These are phyloP conservation scores for Phytophthora cactorum DNA, from an alignment of 352 stramenopile species.

Conservation along the genomic window DNA sequence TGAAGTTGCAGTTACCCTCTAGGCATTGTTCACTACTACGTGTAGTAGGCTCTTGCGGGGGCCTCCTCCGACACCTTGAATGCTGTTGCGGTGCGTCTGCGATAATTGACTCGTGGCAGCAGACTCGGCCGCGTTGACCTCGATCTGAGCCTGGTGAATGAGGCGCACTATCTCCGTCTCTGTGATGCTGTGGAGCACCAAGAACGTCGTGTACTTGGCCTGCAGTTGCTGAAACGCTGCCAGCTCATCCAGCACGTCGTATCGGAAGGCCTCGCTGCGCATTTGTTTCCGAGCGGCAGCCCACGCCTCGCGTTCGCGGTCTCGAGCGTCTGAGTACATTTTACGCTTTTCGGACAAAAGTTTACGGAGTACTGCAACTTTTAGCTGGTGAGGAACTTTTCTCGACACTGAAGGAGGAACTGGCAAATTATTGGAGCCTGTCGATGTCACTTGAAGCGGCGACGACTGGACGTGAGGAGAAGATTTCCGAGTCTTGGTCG, in stretches of 20 bases:
- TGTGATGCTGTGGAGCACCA: slow-evolving; percentile 66
- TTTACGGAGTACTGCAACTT: slow-evolving; percentile 57
- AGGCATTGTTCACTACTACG: no score
- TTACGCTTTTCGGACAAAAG: slow-evolving; percentile 70
- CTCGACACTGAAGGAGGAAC: slow-evolving; percentile 25
- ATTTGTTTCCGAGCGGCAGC: slow-evolving; percentile 51
- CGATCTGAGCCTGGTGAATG: slow-evolving; percentile 52
- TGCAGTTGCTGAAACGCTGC: slow-evolving; percentile 67
- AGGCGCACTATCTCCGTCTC: slow-evolving; percentile 67
- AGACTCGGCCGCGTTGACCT: slow-evolving; percentile 16
- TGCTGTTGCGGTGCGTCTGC: no score
- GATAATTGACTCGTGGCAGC: background rate
- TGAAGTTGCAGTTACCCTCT: no score
- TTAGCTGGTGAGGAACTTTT: slow-evolving; percentile 62
- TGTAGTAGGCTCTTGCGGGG: no score
- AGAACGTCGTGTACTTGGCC: slow-evolving; percentile 66
- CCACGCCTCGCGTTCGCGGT: slow-evolving; percentile 55
- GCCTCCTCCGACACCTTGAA: no score
- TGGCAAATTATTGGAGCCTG: background rate
- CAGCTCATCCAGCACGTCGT: slow-evolving; percentile 76
- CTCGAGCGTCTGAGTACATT: slow-evolving; percentile 50
- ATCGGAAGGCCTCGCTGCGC: slow-evolving; percentile 63
- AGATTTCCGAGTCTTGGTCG: slow-evolving; percentile 3
- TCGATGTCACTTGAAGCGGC: slow-evolving; percentile 10
- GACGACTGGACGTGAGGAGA: background rate